phyloP scores from a whole-genome alignment of 1,284 basidiomycete genomes.

The Boletellus deceptivus region DNA sequence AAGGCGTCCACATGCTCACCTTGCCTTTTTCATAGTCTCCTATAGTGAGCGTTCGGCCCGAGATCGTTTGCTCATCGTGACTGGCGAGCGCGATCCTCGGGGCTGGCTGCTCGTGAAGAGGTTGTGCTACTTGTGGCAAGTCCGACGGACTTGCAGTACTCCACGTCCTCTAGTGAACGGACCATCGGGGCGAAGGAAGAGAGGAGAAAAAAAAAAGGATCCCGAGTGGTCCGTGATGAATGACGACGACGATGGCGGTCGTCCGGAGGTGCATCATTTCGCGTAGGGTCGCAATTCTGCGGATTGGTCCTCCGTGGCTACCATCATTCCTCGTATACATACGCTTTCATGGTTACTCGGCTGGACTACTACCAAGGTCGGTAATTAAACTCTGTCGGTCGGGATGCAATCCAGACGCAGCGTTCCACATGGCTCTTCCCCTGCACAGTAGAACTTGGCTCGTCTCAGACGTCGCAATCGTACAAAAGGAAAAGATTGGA shows the following conservation, averaged over 20 bases:
- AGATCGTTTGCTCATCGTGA: no score
- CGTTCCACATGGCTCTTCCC: neutral
- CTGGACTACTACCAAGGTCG: neutral
- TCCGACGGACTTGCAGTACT: no score
- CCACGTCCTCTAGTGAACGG: no score
- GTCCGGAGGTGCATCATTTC: neutral
- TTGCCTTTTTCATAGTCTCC: constrained; percentile 6
- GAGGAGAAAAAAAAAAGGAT: no score
- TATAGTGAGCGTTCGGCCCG: constrained; percentile 1
- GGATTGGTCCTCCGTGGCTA: constrained; percentile 10
- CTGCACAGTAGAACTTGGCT: neutral
- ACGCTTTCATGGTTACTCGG: constrained; percentile 9
- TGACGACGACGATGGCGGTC: no score
- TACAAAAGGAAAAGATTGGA: neutral
- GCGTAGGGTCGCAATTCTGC: neutral
- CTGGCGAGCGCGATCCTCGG: no score
- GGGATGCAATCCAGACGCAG: neutral
- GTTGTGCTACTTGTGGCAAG: no score
- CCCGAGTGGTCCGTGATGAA: no score
- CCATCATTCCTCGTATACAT: constrained; percentile 17
- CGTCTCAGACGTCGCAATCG: constrained; percentile 7
- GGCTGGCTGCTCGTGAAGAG: no score
- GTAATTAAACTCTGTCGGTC: constrained; percentile 19
- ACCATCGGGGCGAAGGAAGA: no score
- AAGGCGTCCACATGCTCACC: neutral